phyloP scores from a whole-genome alignment of 176 grass and related monocot species.

The Musa itinerans region DNA sequence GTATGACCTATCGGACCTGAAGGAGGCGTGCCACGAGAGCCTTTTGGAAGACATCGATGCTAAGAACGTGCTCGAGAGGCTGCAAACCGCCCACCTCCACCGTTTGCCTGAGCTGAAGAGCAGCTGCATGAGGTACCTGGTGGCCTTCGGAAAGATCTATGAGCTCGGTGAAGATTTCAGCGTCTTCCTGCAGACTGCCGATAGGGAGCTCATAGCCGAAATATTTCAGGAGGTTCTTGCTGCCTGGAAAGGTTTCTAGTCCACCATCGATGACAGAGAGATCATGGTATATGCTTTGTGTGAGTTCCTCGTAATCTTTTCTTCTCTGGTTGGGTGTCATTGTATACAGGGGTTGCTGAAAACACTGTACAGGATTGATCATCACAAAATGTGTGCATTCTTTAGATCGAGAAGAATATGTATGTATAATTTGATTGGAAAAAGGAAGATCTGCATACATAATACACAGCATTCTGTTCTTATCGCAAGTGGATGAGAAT shows the following conservation, averaged over 20 bases:
- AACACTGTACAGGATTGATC: no score
- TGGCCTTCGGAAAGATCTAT: slow-evolving; percentile 90
- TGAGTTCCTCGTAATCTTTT: no score
- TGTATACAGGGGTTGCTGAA: no score
- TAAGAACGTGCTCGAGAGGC: slow-evolving; percentile 68
- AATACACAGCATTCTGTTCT: no score
- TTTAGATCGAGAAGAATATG: no score
- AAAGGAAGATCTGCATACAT: no score
- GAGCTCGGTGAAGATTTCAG: slow-evolving; percentile 67
- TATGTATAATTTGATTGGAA: no score
- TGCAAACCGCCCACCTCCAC: slow-evolving; percentile 58
- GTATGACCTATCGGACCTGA: slow-evolving; percentile 81
- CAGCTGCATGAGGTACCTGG: slow-evolving; percentile 68
- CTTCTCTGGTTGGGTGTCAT: no score
- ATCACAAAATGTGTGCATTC: no score
- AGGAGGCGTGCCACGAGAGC: slow-evolving; percentile 83
- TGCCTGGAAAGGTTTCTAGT: slow-evolving; percentile 64
- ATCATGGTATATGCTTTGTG: no score
- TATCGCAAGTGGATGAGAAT: no score
- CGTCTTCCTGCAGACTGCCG: slow-evolving; percentile 54
- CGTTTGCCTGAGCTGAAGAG: slow-evolving; percentile 56
- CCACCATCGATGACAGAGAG: neutral
- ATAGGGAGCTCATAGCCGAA: slow-evolving; percentile 78
- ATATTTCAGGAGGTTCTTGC: slow-evolving; percentile 72
- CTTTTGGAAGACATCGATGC: slow-evolving; percentile 65